These are phyloP conservation scores for Parafenestella ontariensis DNA, from an alignment of 2,329 filamentous ascomycete genomes.

Conservation along the genomic window DNA sequence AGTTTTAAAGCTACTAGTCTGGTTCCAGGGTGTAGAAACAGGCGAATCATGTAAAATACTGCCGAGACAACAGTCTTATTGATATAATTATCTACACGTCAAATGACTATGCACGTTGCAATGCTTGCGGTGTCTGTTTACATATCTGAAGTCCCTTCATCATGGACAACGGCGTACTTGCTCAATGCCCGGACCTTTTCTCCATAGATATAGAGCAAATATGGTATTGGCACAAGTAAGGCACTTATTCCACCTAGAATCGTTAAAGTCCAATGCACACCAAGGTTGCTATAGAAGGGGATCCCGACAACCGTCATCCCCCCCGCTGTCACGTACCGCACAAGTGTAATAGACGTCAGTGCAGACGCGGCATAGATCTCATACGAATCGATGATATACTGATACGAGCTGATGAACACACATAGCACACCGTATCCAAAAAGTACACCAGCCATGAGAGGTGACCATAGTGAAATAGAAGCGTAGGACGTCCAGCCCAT, in stretches of 20 bases:
- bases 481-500: slow-evolving; percentile 62
- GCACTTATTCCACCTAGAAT: slow-evolving; percentile 47
- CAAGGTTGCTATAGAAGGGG: slow-evolving; percentile 51
- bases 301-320: slow-evolving; percentile 51
- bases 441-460: slow-evolving; percentile 4
- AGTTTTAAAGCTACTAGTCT: not conserved
- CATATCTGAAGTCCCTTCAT: not conserved
- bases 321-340: slow-evolving; percentile 45
- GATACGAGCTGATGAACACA: slow-evolving; percentile 48
- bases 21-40: not conserved
- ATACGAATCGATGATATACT: slow-evolving; percentile 51
- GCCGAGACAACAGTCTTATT: no score
- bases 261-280: slow-evolving; percentile 54
- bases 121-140: not conserved
- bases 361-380: slow-evolving; percentile 52
- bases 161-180: slow-evolving; percentile 12
- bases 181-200: slow-evolving; percentile 37
- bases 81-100: no score
- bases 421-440: slow-evolving; percentile 12
- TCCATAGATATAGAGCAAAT: slow-evolving; percentile 48
- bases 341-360: slow-evolving; percentile 45
- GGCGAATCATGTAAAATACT: not conserved
- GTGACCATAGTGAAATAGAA: slow-evolving; percentile 5
- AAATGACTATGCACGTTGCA: not conserved
- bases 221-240: slow-evolving; percentile 42